phyloP scores from a whole-genome alignment of 176 grass and related monocot genomes.

The Bonia amplexicaulis region DNA sequence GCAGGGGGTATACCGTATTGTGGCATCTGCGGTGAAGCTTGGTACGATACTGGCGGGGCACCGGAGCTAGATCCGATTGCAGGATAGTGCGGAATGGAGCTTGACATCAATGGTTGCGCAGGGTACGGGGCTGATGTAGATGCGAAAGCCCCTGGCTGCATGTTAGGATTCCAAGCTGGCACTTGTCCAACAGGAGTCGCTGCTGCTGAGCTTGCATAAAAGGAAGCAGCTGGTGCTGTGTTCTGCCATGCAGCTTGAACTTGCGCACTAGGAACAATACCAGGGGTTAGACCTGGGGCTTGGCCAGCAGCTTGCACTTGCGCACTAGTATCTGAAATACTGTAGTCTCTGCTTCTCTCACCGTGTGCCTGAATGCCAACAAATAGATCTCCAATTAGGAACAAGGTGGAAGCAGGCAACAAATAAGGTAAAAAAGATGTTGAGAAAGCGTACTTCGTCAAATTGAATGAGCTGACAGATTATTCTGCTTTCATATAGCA shows the following conservation, averaged over 20 bases:
- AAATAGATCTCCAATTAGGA: slow-evolving; percentile 3
- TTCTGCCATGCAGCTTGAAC: slow-evolving; percentile 55
- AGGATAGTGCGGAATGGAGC: slow-evolving; percentile 32
- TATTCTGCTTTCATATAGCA: slow-evolving; percentile 25
- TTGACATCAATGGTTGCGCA: slow-evolving; percentile 31
- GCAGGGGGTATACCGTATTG: slow-evolving; percentile 37
- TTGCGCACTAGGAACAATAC: neutral
- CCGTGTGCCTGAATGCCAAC: slow-evolving; percentile 57
- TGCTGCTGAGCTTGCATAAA: slow-evolving; percentile 42
- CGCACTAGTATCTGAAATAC: slow-evolving; percentile 40
- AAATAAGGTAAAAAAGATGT: neutral
- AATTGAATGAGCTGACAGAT: slow-evolving; percentile 16
- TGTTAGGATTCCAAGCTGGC: slow-evolving; percentile 60
- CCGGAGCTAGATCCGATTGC: slow-evolving; percentile 28
- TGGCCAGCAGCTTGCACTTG: slow-evolving; percentile 38
- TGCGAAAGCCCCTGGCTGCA: slow-evolving; percentile 43
- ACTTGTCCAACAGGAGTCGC: slow-evolving; percentile 41
- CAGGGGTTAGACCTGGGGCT: slow-evolving; percentile 26
- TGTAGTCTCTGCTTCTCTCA: slow-evolving; percentile 90
- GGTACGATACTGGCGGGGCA: slow-evolving; percentile 22
- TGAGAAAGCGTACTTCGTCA: slow-evolving; percentile 36
- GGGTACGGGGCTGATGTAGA: slow-evolving; percentile 31
- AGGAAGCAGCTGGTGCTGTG: slow-evolving; percentile 33
- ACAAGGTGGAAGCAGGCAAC: neutral
- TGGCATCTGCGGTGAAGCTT: slow-evolving; percentile 40